These are phyloP conservation scores for Sporothrix dimorphospora DNA, from an alignment of 2,329 filamentous ascomycete species.

Conservation along the genomic window DNA sequence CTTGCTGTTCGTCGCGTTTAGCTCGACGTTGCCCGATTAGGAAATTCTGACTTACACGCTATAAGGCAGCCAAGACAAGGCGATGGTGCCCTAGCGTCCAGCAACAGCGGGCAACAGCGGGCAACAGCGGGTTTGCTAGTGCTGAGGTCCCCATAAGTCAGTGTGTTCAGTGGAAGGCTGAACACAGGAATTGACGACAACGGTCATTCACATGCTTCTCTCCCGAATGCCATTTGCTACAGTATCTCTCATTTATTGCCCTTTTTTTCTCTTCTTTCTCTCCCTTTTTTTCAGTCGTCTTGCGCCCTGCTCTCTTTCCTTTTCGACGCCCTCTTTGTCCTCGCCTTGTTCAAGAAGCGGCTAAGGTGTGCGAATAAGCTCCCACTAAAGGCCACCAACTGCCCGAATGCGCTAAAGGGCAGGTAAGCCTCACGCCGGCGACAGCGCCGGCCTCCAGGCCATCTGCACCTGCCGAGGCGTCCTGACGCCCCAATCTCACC, in stretches of 20 bases:
- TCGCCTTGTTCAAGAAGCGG: not conserved
- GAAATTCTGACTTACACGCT: constrained; percentile 27
- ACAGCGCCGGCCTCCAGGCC: not conserved
- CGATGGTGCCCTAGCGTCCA: not conserved
- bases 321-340: not conserved
- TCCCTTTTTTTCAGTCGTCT: not conserved
- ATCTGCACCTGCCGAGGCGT: not conserved
- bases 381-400: not conserved
- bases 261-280: not conserved
- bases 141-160: too few relatives aligned
- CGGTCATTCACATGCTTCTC: not conserved
- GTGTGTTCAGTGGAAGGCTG: not conserved
- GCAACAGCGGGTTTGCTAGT: too few relatives aligned
- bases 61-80: constrained; percentile 7
- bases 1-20: not conserved
- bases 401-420: not conserved
- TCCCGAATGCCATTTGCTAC: not conserved
- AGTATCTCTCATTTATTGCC: not conserved
- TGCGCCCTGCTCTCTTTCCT: not conserved
- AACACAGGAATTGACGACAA: too few relatives aligned
- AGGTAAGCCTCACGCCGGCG: not conserved
- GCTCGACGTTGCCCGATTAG: constrained; percentile 17
- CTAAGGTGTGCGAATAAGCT: constrained; percentile 16
- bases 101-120: too few relatives aligned
- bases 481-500: not conserved